Base-by-base conservation (phyloP, 306 rosid genomes). In the Cucurbita argyrosperma region DNA sequence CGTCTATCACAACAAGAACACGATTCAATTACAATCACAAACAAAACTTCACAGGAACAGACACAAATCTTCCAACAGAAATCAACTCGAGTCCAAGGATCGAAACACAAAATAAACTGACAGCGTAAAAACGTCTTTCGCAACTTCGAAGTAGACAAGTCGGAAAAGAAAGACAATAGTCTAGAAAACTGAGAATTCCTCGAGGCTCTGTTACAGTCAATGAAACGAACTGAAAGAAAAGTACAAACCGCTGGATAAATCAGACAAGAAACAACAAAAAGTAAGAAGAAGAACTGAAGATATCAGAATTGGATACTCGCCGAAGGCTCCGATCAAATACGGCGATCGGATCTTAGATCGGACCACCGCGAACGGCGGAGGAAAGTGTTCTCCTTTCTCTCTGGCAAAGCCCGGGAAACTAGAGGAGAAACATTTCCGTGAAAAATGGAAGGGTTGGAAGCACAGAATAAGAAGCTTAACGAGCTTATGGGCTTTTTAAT, bases 341-440 rank as follows among this genome's bases (percentile, higher is more conserved):
- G 59, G 14, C 8, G 72, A 77, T 74, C 49, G 52, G 91, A 86
- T 86, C 88, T 82, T 7, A 5, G 64, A 47, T 52, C 49, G 53
- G 59, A 39, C 8, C 42, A 64, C 43, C 49, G 26, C 5, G 76
- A n/a, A 16, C 78, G 59, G 19, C 47, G 16, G 47, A 46, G 42
- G 37, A 21, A 55, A 49, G 13, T 65, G 39, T 72, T 57, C 70
- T 6, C 3, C 72, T 66, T 13, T 66, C 5, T 67, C 13, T 45
- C 13, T 68, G 15, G 35, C 58, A 18, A 56, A 69, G 65, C 62
- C 62, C 61, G 77, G 57, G 64, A 72, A 67, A 77, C 67, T 65
- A 60, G 10, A 54, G 30, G 37, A 79, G 63, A 77, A 40, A 16
- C 39, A 53, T 39, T 58, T 1, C 66, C 42, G 19, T 11, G 77